Percentiles rank a stretch among this genome's conserved stretches.
phyloP scores from a whole-genome alignment of 176 grass and related monocot species.

The Olyra latifolia region DNA sequence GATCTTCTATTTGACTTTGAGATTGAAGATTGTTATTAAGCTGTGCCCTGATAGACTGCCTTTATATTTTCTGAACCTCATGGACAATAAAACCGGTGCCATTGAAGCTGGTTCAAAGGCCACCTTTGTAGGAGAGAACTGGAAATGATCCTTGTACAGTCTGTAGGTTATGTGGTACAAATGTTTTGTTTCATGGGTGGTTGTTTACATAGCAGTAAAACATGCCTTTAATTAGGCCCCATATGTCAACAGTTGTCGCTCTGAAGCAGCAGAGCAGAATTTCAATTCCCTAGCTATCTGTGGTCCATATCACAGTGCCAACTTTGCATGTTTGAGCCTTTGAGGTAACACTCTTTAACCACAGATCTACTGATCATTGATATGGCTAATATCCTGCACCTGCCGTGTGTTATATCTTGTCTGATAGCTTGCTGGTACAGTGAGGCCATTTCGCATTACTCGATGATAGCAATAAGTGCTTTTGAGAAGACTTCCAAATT shows the following conservation, averaged over 20 bases:
- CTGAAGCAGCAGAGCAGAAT: constrained; percentile 15
- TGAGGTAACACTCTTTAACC: not conserved
- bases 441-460: not conserved
- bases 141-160: constrained; percentile 39
- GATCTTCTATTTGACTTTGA: constrained; percentile 43
- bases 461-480: not conserved
- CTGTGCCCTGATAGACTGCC: not conserved
- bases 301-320: constrained; percentile 18
- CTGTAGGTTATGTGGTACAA: constrained; percentile 25
- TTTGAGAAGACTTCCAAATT: not conserved
- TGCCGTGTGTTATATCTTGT: not conserved
- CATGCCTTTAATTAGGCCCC: constrained; percentile 9
- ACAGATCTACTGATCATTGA: not conserved
- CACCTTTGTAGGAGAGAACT: constrained; percentile 21
- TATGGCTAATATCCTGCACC: not conserved
- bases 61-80: not conserved
- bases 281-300: not conserved
- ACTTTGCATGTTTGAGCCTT: not conserved
- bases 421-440: not conserved
- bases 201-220: not conserved
- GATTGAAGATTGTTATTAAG: constrained; percentile 5
- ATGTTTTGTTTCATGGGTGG: not conserved
- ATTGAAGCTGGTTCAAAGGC: constrained; percentile 25
- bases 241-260: not conserved
- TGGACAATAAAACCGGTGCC: constrained; percentile 29